phyloP scores from a whole-genome alignment of 1,284 basidiomycete species.

The Heterobasidion occidentale region DNA sequence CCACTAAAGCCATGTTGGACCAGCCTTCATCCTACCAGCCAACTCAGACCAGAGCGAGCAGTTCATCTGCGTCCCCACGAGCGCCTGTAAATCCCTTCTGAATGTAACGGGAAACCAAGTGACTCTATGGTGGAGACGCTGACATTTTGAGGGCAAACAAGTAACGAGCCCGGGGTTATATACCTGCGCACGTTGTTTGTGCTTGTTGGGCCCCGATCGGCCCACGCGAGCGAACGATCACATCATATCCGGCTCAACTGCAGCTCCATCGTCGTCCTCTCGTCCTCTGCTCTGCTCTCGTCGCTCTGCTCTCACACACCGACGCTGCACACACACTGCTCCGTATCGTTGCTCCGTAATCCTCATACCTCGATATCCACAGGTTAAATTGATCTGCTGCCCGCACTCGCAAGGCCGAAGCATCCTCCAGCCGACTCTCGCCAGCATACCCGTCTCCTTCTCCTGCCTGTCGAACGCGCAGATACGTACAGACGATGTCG shows the following conservation, averaged over 20 bases:
- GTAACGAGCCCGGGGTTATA: not conserved
- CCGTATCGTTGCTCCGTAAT: too few relatives aligned
- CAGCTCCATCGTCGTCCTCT: not conserved
- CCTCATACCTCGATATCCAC: too few relatives aligned
- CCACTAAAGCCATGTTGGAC: constrained; percentile 24
- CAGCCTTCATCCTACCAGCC: constrained; percentile 18
- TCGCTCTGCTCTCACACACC: not conserved
- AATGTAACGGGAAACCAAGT: constrained; percentile 40
- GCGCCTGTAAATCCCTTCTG: constrained; percentile 47
- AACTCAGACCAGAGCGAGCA: constrained; percentile 25
- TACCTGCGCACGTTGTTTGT: constrained; percentile 5
- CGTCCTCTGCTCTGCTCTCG: not conserved
- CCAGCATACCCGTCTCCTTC: constrained; percentile 3
- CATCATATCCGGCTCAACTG: not conserved
- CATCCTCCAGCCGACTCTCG: too few relatives aligned
- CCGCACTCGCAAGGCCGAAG: too few relatives aligned
- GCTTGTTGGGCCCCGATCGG: constrained; percentile 3
- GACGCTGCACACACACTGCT: too few relatives aligned
- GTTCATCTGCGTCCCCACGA: constrained; percentile 51
- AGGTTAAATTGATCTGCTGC: too few relatives aligned
- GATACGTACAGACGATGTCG: constrained; percentile 31
- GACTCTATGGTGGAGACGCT: constrained; percentile 54
- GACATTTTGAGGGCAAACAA: constrained; percentile 25
- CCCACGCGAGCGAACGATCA: not conserved
- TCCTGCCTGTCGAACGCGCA: not conserved